Percentiles rank a stretch among this genome's conserved stretches.
Evolutionary conservation across 2,329 filamentous ascomycete species (phyloP).

Genomic region (Metarhizium guizhouense): DNA sequence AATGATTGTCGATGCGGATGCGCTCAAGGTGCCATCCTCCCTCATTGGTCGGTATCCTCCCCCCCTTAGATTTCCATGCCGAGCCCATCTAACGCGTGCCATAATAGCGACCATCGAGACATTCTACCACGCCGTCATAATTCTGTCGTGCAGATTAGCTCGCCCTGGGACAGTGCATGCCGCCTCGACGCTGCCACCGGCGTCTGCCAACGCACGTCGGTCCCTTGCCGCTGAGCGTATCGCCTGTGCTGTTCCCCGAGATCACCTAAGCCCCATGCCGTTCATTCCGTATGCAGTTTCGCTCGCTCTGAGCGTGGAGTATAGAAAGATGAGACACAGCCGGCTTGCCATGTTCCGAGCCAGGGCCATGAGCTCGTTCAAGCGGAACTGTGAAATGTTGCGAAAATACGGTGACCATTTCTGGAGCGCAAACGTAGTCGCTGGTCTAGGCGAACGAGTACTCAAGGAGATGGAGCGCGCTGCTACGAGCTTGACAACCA

Average conservation of each 20-base stretch:
- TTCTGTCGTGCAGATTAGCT: slow-evolving; percentile 50
- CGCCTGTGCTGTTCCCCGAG: slow-evolving; percentile 41
- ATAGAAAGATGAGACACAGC: slow-evolving; percentile 55
- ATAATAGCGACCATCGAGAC: slow-evolving; percentile 47
- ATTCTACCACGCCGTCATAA: slow-evolving; percentile 55
- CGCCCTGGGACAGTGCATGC: slow-evolving; percentile 29
- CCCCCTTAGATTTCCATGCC: background rate
- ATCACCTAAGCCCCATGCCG: slow-evolving; percentile 44
- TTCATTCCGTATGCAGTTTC: slow-evolving; percentile 55
- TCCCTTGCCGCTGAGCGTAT: slow-evolving; percentile 51
- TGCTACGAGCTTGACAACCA: slow-evolving; percentile 34
- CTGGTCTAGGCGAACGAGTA: slow-evolving; percentile 44
- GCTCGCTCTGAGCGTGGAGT: slow-evolving; percentile 51
- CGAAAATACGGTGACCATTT: slow-evolving; percentile 47
- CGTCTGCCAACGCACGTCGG: slow-evolving; percentile 45
- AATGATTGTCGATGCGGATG: slow-evolving; percentile 45
- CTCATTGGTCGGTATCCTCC: slow-evolving; percentile 34
- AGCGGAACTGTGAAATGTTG: slow-evolving; percentile 43
- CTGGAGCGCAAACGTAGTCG: slow-evolving; percentile 46
- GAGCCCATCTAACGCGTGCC: background rate
- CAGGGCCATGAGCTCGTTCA: slow-evolving; percentile 45
- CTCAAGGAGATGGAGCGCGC: slow-evolving; percentile 48
- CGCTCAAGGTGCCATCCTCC: slow-evolving; percentile 37
- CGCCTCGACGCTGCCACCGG: slow-evolving; percentile 34
- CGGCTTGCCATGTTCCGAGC: slow-evolving; percentile 49